Conservation (phyloP, 371 early-diverging fungal species). For the Mucor plumbeus region DNA sequence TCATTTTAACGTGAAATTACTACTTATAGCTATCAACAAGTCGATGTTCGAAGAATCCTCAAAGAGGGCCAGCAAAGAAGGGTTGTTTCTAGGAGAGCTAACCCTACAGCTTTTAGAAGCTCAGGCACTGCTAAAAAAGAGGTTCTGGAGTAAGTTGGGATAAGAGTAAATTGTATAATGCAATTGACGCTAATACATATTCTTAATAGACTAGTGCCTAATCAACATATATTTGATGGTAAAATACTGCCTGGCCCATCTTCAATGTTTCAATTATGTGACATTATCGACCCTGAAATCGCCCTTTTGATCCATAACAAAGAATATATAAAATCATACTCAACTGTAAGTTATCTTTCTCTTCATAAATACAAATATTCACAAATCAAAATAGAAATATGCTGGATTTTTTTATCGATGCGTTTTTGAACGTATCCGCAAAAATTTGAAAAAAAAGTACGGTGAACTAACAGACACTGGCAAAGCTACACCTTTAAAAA, state of each 20-base stretch:
- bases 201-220: background rate
- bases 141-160: background rate
- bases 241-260: background rate
- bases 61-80: background rate
- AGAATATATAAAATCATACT: conserved; percentile 15
- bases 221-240: conserved; percentile 31
- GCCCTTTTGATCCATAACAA: conserved; percentile 16
- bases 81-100: background rate
- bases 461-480: background rate
- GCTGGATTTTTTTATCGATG: conserved; percentile 38
- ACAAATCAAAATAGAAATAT: background rate
- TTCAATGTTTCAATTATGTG: conserved; percentile 26
- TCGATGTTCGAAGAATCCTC: background rate
- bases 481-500: background rate
- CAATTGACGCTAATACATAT: background rate
- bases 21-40: conserved; percentile 2
- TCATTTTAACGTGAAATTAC: background rate
- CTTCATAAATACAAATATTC: no score
- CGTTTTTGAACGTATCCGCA: conserved; percentile 24
- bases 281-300: conserved; percentile 37
- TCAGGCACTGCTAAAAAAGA: no score
- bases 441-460: background rate
- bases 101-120: background rate
- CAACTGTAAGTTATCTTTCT: background rate
- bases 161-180: background rate